phyloP scores from a whole-genome alignment of 2,329 filamentous ascomycete species.

The Eutypella sp. region DNA sequence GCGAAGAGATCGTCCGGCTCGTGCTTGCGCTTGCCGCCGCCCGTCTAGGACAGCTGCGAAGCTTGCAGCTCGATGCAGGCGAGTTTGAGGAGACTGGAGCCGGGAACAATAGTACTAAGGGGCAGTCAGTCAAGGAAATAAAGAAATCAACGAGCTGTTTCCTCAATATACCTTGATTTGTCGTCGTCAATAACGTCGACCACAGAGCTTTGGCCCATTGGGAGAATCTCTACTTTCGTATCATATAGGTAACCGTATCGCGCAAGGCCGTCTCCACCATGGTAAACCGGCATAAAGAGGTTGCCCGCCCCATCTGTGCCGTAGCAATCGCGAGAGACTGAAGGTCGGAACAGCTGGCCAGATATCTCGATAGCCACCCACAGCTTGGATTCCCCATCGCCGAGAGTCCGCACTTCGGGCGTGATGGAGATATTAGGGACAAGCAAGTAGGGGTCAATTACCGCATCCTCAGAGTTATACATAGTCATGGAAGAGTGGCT shows the following conservation, averaged over 20 bases:
- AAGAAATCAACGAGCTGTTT: slow-evolving; percentile 9
- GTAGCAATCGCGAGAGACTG: slow-evolving; percentile 2
- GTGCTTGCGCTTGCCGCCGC: slow-evolving; percentile 26
- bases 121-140: too few relatives aligned
- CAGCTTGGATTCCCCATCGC: slow-evolving; percentile 29
- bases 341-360: slow-evolving; percentile 31
- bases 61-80: slow-evolving; percentile 37
- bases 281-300: slow-evolving; percentile 14
- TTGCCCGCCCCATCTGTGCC: neutral
- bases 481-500: slow-evolving; percentile 22
- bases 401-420: slow-evolving; percentile 33
- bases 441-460: slow-evolving; percentile 29
- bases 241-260: slow-evolving; percentile 46
- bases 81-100: slow-evolving; percentile 44
- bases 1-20: slow-evolving; percentile 53
- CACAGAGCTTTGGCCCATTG: slow-evolving; percentile 35
- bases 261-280: slow-evolving; percentile 16
- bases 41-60: slow-evolving; percentile 4
- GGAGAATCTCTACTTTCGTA: slow-evolving; percentile 40
- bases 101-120: slow-evolving; percentile 37
- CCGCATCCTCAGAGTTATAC: slow-evolving; percentile 18
- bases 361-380: slow-evolving; percentile 48
- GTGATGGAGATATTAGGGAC: slow-evolving; percentile 40
- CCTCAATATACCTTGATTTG: slow-evolving; percentile 7
- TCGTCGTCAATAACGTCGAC: slow-evolving; percentile 39